phyloP scores from a whole-genome alignment of 371 early-diverging fungal species.

The Thermomucor indicae-seudaticae region DNA sequence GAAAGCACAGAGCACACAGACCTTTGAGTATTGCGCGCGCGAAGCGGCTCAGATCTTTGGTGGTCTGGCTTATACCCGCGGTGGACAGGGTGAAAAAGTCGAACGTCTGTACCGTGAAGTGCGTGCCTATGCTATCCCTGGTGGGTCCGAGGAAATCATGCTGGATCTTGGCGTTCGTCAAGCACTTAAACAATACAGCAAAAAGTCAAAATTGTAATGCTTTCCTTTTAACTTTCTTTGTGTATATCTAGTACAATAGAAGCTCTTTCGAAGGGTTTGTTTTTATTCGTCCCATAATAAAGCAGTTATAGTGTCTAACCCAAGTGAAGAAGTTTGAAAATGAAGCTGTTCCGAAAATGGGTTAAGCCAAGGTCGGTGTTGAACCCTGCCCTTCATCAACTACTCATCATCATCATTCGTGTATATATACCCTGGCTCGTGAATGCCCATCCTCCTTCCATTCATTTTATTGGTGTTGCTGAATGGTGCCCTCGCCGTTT shows the following conservation, averaged over 20 bases:
- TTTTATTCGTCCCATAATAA: too few relatives aligned
- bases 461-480: slow-evolving; percentile 1
- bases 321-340: too few relatives aligned
- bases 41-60: slow-evolving; percentile 93
- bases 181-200: slow-evolving; percentile 38
- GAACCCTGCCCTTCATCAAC: too few relatives aligned
- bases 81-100: slow-evolving; percentile 82
- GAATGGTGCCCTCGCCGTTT: background rate
- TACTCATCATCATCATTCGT: too few relatives aligned
- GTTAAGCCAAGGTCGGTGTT: too few relatives aligned
- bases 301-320: too few relatives aligned
- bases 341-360: too few relatives aligned
- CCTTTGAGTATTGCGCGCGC: slow-evolving; percentile 84
- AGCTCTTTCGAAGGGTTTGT: too few relatives aligned
- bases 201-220: background rate
- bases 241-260: too few relatives aligned
- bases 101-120: slow-evolving; percentile 89
- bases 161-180: slow-evolving; percentile 78
- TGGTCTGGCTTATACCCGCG: slow-evolving; percentile 81
- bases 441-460: too few relatives aligned
- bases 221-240: too few relatives aligned
- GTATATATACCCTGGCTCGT: too few relatives aligned
- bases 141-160: slow-evolving; percentile 65
- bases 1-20: slow-evolving; percentile 85
- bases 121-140: slow-evolving; percentile 83